Percentiles rank a stretch among this genome's conserved stretches.
Evolutionary conservation across 164 flowering plant genomes (phyloP).

Genomic region (Nymphaea thermarum): DNA sequence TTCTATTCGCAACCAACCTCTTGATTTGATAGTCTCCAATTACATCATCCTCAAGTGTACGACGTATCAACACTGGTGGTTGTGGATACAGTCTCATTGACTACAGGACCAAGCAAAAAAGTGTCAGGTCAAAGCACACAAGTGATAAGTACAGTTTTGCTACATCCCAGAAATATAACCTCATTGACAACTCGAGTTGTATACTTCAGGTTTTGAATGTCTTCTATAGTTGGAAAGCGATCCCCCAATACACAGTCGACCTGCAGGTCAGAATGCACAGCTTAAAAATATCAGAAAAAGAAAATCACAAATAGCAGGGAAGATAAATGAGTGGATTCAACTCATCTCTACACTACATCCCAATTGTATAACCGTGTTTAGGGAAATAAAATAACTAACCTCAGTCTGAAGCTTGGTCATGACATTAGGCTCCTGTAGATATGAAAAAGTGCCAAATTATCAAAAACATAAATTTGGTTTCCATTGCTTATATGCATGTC

Average conservation of each 20-base stretch:
- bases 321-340: background rate
- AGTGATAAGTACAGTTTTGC: background rate
- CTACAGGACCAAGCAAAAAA: constrained; percentile 20
- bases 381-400: constrained; percentile 25
- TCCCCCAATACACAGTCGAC: constrained; percentile 88
- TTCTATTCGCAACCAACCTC: constrained; percentile 17
- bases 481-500: too few relatives aligned
- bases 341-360: background rate
- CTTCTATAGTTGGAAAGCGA: constrained; percentile 80
- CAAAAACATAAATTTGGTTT: too few relatives aligned
- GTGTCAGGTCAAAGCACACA: background rate
- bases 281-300: background rate
- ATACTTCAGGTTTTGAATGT: constrained; percentile 86
- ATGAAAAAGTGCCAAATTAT: constrained; percentile 1
- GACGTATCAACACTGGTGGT: constrained; percentile 92
- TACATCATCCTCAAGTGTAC: constrained; percentile 65
- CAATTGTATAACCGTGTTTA: background rate
- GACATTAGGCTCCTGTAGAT: constrained; percentile 66
- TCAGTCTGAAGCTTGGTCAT: constrained; percentile 85
- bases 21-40: constrained; percentile 77
- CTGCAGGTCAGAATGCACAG: constrained; percentile 16
- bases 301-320: background rate
- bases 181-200: constrained; percentile 89
- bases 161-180: constrained; percentile 24
- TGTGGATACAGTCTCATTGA: constrained; percentile 94